These are phyloP conservation scores for Apiotrichum domesticum DNA, from an alignment of 1,284 basidiomycete species.

Conservation along the genomic window DNA sequence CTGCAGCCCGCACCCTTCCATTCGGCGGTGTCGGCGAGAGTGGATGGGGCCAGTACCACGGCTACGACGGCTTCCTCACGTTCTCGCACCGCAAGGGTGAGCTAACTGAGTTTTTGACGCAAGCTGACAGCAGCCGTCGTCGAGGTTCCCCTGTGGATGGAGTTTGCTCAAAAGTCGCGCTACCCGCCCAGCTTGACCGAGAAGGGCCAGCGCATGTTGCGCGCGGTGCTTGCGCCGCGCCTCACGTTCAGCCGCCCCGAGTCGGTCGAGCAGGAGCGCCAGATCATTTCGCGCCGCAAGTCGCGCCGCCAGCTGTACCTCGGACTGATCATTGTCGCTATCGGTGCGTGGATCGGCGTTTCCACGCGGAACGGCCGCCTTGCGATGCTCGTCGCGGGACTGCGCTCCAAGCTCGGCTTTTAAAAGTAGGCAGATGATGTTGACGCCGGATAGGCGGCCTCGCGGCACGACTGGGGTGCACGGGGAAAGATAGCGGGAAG, in stretches of 20 bases:
- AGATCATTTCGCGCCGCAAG: constrained; percentile 3
- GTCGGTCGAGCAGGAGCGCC: constrained; percentile 36
- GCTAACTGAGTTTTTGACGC: constrained; percentile 1
- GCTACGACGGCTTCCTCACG: constrained; percentile 40
- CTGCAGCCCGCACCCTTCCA: constrained; percentile 35
- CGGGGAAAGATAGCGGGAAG: background rate
- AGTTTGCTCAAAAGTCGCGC: constrained; percentile 23
- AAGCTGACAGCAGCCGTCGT: constrained; percentile 25
- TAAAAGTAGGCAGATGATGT: background rate
- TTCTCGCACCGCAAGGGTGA: constrained; percentile 44
- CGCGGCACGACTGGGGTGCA: background rate
- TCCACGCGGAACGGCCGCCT: background rate
- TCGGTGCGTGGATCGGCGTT: constrained; percentile 16
- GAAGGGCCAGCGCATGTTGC: constrained; percentile 20
- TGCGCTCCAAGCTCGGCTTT: constrained; percentile 6
- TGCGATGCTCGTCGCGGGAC: background rate
- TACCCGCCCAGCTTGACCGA: constrained; percentile 33
- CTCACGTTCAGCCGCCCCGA: constrained; percentile 30
- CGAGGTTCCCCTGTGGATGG: constrained; percentile 29
- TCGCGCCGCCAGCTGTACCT: constrained; percentile 11
- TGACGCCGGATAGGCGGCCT: background rate
- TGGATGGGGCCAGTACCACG: constrained; percentile 46
- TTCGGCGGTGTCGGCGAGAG: constrained; percentile 46
- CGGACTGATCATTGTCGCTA: constrained; percentile 7
- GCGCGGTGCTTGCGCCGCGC: constrained; percentile 22